Evolutionary conservation across 441 rosid genomes (phyloP), one percentile per base, ranked within the genome.

Genomic region (Isatis lusitanica): DNA sequence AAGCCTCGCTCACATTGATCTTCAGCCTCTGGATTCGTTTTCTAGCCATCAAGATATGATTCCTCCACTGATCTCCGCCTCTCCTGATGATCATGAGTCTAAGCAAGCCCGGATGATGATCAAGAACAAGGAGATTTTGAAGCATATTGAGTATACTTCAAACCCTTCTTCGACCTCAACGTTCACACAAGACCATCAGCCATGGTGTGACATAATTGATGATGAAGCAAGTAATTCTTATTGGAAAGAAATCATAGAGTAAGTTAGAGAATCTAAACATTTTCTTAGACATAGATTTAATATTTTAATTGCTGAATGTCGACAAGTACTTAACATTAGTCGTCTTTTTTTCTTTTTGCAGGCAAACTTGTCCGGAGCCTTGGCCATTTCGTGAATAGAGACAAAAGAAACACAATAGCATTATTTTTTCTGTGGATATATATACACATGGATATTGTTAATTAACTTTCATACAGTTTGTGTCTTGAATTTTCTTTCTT

Each of bases 161-260:
- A 70, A 53, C 76, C 77, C 75, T 47, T 80, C 81, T 38, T 84
- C 82, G 6, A 65, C 71, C 46, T 74, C 76, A 31, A 51, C 81
- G 0, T 52, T 79, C 18, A 83, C 79, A 36, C 88, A 86, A 63
- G 86, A 75, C 66, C 83, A 78, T 83, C 80, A 71, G 52, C 70
- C 74, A 59, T 77, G 77, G 80, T 60, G 69, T 77, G 75, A 85
- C 44, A 62, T 75, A 12, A 75, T 85, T 62, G 87, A 86, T 40
- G 86, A 86, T 58, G 91, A 86, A 74, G 63, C 75, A 33, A 81
- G 74, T 60, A 86, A 74, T 64, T 83, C 87, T 70, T 86, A 71
- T 73, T 90, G 92, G 93, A 82, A 82, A 80, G 90, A 86, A 11
- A 71, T 90, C 74, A 84, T 90, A 18, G 81, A 86, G 82, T 86